phyloP scores from a whole-genome alignment of 306 rosid species.

The Corylus avellana region DNA sequence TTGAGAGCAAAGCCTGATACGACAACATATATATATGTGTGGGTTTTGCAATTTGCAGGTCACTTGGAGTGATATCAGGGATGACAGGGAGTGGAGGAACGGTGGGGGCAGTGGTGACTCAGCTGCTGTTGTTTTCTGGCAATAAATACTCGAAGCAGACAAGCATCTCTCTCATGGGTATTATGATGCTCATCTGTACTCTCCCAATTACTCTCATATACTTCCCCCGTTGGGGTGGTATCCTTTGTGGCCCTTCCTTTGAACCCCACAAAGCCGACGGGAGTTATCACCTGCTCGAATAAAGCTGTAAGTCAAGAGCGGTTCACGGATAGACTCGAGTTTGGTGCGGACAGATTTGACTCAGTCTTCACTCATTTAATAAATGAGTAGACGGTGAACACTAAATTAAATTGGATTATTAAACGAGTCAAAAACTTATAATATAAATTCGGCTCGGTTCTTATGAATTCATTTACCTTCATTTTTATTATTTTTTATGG shows the following conservation, averaged over 20 bases:
- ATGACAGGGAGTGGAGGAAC: constrained; percentile 73
- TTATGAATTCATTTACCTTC: too few species aligned
- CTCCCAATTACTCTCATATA: constrained; percentile 43
- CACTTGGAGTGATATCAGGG: constrained; percentile 65
- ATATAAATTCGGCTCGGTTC: too few species aligned
- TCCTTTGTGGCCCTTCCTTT: constrained; percentile 48
- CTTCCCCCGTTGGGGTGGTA: constrained; percentile 57
- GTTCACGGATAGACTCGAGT: too few species aligned
- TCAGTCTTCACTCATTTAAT: background rate
- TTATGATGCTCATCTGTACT: constrained; percentile 44
- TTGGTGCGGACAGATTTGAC: too few species aligned
- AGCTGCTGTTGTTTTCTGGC: constrained; percentile 50
- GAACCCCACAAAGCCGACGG: constrained; percentile 9
- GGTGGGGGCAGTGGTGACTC: constrained; percentile 57
- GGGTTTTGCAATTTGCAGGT: constrained; percentile 47
- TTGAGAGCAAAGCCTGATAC: background rate
- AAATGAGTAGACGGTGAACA: too few species aligned
- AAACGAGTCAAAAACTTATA: too few species aligned
- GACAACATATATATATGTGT: background rate
- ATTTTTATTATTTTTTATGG: too few species aligned
- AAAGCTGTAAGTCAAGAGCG: background rate
- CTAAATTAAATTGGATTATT: too few species aligned
- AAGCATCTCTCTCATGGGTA: constrained; percentile 59
- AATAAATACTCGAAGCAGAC: constrained; percentile 36
- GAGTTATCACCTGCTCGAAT: constrained; percentile 29